These are phyloP conservation scores for Moricandia moricandioides DNA, from an alignment of 345 rosid species.

Conservation along the genomic window DNA sequence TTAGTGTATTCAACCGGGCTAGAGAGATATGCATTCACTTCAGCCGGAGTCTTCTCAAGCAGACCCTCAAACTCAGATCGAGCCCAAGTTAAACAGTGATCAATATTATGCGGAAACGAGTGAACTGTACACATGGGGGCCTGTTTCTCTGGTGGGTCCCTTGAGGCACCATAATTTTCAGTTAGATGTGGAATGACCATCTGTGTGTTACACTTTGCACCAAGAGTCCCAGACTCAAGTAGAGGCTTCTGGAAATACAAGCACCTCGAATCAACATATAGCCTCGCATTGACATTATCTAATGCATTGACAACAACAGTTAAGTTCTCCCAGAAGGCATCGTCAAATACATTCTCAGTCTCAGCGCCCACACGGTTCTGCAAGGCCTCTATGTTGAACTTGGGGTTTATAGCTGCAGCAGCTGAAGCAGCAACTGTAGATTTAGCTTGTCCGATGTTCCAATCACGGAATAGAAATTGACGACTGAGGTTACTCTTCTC, in stretches of 20 bases:
- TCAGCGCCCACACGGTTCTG: conserved; percentile 94
- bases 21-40: conserved; percentile 87
- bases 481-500: conserved; percentile 99
- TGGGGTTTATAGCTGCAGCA: conserved; percentile 71
- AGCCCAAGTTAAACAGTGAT: conserved; percentile 99
- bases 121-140: conserved; percentile 99
- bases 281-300: conserved; percentile 95
- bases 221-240: conserved; percentile 98
- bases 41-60: conserved; percentile 95
- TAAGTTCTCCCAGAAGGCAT: conserved; percentile 87
- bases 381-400: conserved; percentile 73
- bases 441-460: conserved; percentile 99
- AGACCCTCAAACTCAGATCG: conserved; percentile 99
- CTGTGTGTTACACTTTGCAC: conserved; percentile 98
- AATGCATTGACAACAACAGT: conserved; percentile 82
- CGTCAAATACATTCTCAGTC: conserved; percentile 91
- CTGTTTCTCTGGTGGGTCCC: conserved; percentile 99
- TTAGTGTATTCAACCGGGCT: conserved; percentile 69
- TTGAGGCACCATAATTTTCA: conserved; percentile 97
- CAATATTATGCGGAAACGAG: conserved; percentile 98
- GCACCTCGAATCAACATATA: conserved; percentile 96
- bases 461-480: conserved; percentile 96
- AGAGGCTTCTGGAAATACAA: conserved; percentile 98
- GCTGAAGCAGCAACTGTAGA: conserved; percentile 98
- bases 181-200: conserved; percentile 97